Evolutionary conservation across 2,329 filamentous ascomycete species (phyloP).

Genomic region (Phyllosticta paracitricarpa): DNA sequence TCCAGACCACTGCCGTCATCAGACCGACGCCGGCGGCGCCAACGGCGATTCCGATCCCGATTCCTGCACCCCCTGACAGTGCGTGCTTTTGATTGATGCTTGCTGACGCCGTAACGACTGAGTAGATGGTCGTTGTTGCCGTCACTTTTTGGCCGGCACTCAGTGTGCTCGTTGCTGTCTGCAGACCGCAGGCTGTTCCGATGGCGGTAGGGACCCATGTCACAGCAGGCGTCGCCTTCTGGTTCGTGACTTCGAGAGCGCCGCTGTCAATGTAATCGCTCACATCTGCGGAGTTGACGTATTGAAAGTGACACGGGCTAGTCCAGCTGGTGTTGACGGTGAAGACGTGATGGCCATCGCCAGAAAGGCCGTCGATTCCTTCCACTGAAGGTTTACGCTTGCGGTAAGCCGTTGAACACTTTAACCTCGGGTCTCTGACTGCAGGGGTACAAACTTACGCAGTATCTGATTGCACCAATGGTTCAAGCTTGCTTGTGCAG

Average conservation of each 20-base stretch:
- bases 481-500: not conserved
- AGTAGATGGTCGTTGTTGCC: no score
- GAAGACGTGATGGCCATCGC: not conserved
- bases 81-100: no score
- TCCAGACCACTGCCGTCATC: no score
- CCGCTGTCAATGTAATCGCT: constrained; percentile 1
- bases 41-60: no score
- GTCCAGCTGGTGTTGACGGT: not conserved
- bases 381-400: not conserved
- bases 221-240: not conserved
- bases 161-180: no score
- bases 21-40: no score
- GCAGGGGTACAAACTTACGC: not conserved
- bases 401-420: not conserved
- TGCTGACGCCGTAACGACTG: no score
- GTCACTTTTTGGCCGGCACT: no score
- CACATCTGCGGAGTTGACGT: not conserved
- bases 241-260: not conserved
- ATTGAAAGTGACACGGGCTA: not conserved
- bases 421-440: no score
- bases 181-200: not conserved
- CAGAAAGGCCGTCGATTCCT: not conserved
- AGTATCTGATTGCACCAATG: not conserved
- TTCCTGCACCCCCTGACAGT: no score
- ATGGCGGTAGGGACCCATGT: not conserved